These are phyloP conservation scores for Neodidymelliopsis sp. DNA, from an alignment of 2,329 filamentous ascomycete species.

Conservation along the genomic window DNA sequence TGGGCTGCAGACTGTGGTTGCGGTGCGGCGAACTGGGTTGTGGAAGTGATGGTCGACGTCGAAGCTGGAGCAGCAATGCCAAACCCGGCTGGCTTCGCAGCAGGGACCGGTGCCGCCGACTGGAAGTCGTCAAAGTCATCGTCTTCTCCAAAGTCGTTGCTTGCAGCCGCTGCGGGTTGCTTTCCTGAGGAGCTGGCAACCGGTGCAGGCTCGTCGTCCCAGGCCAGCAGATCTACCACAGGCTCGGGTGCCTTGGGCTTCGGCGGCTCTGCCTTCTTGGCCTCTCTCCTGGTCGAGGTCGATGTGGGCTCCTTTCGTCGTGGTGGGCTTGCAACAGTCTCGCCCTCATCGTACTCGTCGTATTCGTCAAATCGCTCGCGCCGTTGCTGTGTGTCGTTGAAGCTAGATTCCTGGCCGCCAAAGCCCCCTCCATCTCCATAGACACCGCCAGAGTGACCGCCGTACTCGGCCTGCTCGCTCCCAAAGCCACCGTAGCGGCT, in stretches of 20 bases:
- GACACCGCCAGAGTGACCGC: constrained; percentile 75
- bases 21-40: constrained; percentile 78
- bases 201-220: constrained; percentile 75
- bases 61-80: constrained; percentile 57
- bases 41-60: constrained; percentile 58
- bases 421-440: constrained; percentile 97
- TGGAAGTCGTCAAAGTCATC: constrained; percentile 99
- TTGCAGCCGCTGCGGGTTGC: constrained; percentile 50
- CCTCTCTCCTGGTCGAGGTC: constrained; percentile 49
- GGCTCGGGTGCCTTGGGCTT: constrained; percentile 78
- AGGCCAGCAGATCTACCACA: constrained; percentile 92
- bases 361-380: constrained; percentile 93
- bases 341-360: constrained; percentile 89
- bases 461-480: constrained; percentile 66
- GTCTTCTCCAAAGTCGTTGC: constrained; percentile 65
- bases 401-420: constrained; percentile 74
- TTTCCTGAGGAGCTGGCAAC: constrained; percentile 56
- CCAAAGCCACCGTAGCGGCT: constrained; percentile 89
- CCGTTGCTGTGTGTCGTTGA: constrained; percentile 68
- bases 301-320: constrained; percentile 58
- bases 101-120: constrained; percentile 68
- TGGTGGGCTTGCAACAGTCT: constrained; percentile 56
- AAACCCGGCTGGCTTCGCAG: constrained; percentile 67
- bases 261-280: constrained; percentile 70
- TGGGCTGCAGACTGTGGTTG: constrained; percentile 86